phyloP scores from a whole-genome alignment of 345 rosid species.

The Citrus glauca region DNA sequence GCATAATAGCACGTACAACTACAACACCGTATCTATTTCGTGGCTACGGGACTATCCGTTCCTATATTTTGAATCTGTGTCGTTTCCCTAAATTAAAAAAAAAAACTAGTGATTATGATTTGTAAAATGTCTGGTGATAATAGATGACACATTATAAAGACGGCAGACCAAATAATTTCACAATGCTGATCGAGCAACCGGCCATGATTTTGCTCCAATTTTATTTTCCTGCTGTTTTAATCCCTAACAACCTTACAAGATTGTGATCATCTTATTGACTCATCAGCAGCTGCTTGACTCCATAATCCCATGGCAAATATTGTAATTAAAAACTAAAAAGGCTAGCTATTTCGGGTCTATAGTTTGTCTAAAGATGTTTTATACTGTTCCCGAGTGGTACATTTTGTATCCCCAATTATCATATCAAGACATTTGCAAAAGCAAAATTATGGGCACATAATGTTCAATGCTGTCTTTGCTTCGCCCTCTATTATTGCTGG shows the following conservation, averaged over 20 bases:
- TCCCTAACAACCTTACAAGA: conserved; percentile 1
- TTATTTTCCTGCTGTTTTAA: neutral
- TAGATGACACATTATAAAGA: neutral
- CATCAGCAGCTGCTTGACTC: neutral
- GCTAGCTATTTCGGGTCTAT: neutral
- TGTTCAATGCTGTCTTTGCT: neutral
- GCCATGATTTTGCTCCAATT: neutral
- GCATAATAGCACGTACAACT: neutral
- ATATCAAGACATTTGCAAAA: neutral
- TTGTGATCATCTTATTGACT: too few relatives aligned
- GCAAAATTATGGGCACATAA: neutral
- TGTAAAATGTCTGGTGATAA: neutral
- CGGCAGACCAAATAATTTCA: conserved; percentile 4
- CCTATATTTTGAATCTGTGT: too few relatives aligned
- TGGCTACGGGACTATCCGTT: too few relatives aligned
- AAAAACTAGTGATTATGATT: too few relatives aligned
- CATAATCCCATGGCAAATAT: neutral
- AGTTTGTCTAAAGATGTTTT: neutral
- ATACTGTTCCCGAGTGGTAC: neutral
- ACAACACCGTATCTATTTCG: too few relatives aligned
- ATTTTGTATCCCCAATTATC: neutral
- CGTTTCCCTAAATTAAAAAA: too few relatives aligned
- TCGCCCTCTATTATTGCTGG: neutral
- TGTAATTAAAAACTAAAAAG: neutral
- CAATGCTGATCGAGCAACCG: neutral